Conservation (phyloP, 225 moss, liverwort and hornwort species). For the Anthoceros angustus region DNA sequence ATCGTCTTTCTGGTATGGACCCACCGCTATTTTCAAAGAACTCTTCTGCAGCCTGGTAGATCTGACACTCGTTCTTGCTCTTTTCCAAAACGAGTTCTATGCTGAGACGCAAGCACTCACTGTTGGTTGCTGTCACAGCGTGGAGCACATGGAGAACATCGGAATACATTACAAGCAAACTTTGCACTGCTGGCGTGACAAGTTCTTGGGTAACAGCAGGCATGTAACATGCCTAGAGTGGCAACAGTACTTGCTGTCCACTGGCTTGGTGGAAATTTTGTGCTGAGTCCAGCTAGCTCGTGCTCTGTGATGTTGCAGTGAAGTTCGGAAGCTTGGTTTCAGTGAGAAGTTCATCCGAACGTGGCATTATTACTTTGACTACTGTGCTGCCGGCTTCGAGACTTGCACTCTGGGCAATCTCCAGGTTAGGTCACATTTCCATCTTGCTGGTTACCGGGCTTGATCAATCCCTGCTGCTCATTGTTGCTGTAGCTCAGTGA, state of each 20-base stretch:
- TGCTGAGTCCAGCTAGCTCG: background rate
- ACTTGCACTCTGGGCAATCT: background rate
- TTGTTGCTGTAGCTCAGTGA: background rate
- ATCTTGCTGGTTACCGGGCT: background rate
- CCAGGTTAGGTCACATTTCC: background rate
- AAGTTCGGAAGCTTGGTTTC: background rate
- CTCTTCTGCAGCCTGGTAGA: background rate
- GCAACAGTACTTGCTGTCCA: background rate
- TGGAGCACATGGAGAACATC: background rate
- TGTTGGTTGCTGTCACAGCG: background rate
- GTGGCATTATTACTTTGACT: background rate
- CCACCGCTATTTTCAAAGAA: background rate
- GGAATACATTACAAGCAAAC: background rate
- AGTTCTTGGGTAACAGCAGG: background rate
- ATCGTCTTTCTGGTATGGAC: slow-evolving; percentile 51
- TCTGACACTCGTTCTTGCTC: background rate
- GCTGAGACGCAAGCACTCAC: no score
- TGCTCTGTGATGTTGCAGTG: background rate
- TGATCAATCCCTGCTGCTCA: background rate
- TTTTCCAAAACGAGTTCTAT: background rate
- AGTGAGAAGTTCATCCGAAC: background rate
- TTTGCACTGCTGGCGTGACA: background rate
- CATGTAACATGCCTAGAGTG: background rate
- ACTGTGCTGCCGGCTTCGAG: background rate
- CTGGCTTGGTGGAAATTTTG: background rate